phyloP scores from a whole-genome alignment of 768 basidiomycete genomes.

The Psilocybe sp. region DNA sequence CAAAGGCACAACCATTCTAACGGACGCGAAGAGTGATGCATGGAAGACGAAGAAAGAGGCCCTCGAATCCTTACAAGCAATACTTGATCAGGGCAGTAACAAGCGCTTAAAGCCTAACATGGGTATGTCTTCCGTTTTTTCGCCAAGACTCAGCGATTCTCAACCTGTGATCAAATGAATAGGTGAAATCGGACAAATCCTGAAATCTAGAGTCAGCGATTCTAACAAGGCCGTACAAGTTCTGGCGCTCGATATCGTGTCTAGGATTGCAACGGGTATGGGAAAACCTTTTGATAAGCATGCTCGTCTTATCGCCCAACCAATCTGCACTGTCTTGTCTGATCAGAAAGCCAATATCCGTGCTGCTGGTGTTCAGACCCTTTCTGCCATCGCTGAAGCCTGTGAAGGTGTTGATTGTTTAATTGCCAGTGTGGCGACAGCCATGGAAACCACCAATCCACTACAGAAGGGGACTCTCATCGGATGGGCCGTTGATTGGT shows the following conservation, averaged over 20 bases:
- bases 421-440: conserved; percentile 73
- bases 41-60: conserved; percentile 99
- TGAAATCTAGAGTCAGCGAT: conserved; percentile 87
- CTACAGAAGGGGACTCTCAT: conserved; percentile 78
- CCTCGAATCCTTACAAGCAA: conserved; percentile 76
- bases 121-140: conserved; percentile 47
- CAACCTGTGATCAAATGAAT: conserved; percentile 6
- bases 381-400: conserved; percentile 81
- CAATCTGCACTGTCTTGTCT: conserved; percentile 81
- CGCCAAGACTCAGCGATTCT: background rate
- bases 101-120: conserved; percentile 89
- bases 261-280: conserved; percentile 91
- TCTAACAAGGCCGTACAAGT: conserved; percentile 93
- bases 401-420: conserved; percentile 84
- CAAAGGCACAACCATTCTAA: conserved; percentile 77
- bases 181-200: conserved; percentile 89
- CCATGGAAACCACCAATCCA: conserved; percentile 85
- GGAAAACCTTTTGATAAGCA: conserved; percentile 94
- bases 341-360: conserved; percentile 93
- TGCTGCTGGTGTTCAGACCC: conserved; percentile 68
- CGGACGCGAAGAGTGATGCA: conserved; percentile 86
- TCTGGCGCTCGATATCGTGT: conserved; percentile 86
- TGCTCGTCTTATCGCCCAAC: conserved; percentile 67
- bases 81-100: conserved; percentile 88
- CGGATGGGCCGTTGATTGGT: conserved; percentile 78